Conservation (phyloP, 441 rosid genomes). For the Macaranga tanarius region DNA sequence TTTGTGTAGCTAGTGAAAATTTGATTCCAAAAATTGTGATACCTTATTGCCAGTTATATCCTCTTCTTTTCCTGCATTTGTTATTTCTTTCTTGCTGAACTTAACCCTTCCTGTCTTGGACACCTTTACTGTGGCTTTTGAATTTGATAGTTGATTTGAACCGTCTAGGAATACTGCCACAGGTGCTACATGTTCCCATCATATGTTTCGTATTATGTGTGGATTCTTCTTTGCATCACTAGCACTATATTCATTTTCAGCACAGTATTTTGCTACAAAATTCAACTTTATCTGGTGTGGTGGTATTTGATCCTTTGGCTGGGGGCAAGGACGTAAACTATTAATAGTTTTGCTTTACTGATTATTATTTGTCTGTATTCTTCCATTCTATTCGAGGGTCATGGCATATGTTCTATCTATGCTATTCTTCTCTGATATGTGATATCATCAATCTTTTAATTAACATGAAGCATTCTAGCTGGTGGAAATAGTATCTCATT, state of each 20-base stretch:
- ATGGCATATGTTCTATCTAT: neutral
- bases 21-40: neutral
- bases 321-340: neutral
- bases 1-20: neutral
- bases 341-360: neutral
- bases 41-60: neutral
- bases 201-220: neutral
- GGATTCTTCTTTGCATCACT: neutral
- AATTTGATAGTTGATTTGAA: neutral
- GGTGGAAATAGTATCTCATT: neutral
- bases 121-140: neutral
- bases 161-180: neutral
- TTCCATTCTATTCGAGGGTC: neutral
- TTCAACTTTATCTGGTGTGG: neutral
- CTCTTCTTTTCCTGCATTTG: neutral
- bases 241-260: neutral
- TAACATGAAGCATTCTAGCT: neutral
- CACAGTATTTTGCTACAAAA: neutral
- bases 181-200: neutral
- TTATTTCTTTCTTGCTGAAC: too few species aligned
- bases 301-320: too few species aligned
- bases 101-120: neutral
- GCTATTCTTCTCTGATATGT: neutral
- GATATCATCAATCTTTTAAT: slow-evolving; percentile 11
- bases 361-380: too few species aligned